Percentiles rank a stretch among this genome's conserved stretches.
phyloP scores from a whole-genome alignment of 257 asterid species.

The Ilex asprella region DNA sequence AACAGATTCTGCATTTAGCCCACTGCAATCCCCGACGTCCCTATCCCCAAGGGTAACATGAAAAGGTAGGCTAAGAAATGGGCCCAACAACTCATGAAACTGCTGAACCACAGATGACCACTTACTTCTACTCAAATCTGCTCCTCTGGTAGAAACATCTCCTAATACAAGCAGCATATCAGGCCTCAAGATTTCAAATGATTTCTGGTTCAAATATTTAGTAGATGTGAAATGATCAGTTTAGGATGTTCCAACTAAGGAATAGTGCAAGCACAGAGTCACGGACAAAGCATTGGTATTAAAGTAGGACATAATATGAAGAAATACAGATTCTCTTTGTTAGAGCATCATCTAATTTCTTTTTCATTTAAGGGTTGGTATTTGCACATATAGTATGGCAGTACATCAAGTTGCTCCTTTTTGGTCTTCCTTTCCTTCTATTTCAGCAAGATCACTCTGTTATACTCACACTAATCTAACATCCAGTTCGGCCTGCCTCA shows the following conservation, averaged over 20 bases:
- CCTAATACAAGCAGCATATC: slow-evolving; percentile 6
- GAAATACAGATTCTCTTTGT: too few relatives aligned
- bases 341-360: too few relatives aligned
- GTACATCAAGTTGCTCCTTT: too few relatives aligned
- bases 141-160: not conserved
- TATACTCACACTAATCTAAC: too few relatives aligned
- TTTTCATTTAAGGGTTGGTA: too few relatives aligned
- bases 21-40: not conserved
- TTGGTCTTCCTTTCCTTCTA: too few relatives aligned
- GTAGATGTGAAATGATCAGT: not conserved
- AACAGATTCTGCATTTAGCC: not conserved
- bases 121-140: not conserved
- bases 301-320: not conserved
- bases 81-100: not conserved
- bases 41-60: slow-evolving; percentile 2
- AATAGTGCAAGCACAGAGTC: not conserved
- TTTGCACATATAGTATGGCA: too few relatives aligned
- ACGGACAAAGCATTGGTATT: not conserved
- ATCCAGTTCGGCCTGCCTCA: too few relatives aligned
- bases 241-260: not conserved
- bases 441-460: too few relatives aligned
- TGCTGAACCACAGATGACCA: not conserved
- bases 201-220: not conserved
- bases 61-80: not conserved
- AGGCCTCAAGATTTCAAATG: slow-evolving; percentile 6